Evolutionary conservation across 176 grass and related monocot species (phyloP).

Genomic region (bread wheat (Triticum aestivum)): IWGSC_CS_RefSeq_v2.1 NC_057810.1:65814207-65814706

Average conservation of each 20-base stretch:
- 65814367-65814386: slow-evolving; percentile 46
- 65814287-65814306: slow-evolving; percentile 11
- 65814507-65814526: slow-evolving; percentile 59
- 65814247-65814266: too few relatives aligned
- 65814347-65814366: slow-evolving; percentile 72
- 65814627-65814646: slow-evolving; percentile 73
- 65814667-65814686: slow-evolving; percentile 62
- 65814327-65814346: slow-evolving; percentile 81
- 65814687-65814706: slow-evolving; percentile 63
- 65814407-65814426: slow-evolving; percentile 45
- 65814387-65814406: slow-evolving; percentile 46
- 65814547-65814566: slow-evolving; percentile 79
- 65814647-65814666: slow-evolving; percentile 45
- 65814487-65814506: slow-evolving; percentile 68
- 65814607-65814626: slow-evolving; percentile 60
- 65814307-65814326: slow-evolving; percentile 68
- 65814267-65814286: too few relatives aligned
- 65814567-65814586: slow-evolving; percentile 73
- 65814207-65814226: neutral
- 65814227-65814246: neutral
- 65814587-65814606: slow-evolving; percentile 72
- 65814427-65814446: slow-evolving; percentile 37
- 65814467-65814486: slow-evolving; percentile 56
- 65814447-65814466: slow-evolving; percentile 48
- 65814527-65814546: slow-evolving; percentile 70